Conservation (phyloP, 768 basidiomycete genomes). For the Tulasnella sp. region DNA sequence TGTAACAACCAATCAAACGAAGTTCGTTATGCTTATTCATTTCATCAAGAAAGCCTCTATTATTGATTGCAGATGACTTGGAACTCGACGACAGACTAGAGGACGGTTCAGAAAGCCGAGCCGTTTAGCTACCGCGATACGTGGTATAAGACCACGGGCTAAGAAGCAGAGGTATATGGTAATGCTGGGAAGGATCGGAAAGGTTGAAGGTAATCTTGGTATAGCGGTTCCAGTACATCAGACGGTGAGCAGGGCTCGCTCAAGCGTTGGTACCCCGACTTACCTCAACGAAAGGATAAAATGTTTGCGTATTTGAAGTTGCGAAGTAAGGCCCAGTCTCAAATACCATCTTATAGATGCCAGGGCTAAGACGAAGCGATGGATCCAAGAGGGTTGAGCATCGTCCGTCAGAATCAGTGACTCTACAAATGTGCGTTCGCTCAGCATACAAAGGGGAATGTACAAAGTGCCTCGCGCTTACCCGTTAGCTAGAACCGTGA, state of each 20-base stretch:
- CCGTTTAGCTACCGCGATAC: slow-evolving; percentile 66
- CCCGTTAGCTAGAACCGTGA: slow-evolving; percentile 54
- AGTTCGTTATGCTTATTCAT: not conserved
- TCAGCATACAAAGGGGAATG: not conserved
- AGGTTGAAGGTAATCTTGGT: slow-evolving; percentile 70
- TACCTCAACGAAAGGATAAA: slow-evolving; percentile 91
- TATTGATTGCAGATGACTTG: not conserved
- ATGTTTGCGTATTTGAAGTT: slow-evolving; percentile 50
- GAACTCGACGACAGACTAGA: not conserved
- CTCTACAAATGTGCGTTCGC: slow-evolving; percentile 35
- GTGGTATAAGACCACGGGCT: slow-evolving; percentile 90
- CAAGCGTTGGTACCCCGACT: slow-evolving; percentile 20
- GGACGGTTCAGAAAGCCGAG: not conserved
- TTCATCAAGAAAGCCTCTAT: not conserved
- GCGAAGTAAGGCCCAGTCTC: slow-evolving; percentile 78
- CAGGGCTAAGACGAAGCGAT: slow-evolving; percentile 44
- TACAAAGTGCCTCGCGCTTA: slow-evolving; percentile 30
- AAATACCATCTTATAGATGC: slow-evolving; percentile 80
- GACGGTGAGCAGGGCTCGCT: not conserved
- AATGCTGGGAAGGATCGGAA: slow-evolving; percentile 65
- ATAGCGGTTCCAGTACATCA: not conserved
- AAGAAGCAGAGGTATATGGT: slow-evolving; percentile 86
- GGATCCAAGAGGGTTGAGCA: slow-evolving; percentile 64
- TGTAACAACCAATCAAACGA: not conserved
- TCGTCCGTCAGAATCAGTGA: slow-evolving; percentile 75